These are phyloP conservation scores for Paracoccidioides brasiliensis DNA, from an alignment of 2,329 filamentous ascomycete genomes.

Conservation along the genomic window DNA sequence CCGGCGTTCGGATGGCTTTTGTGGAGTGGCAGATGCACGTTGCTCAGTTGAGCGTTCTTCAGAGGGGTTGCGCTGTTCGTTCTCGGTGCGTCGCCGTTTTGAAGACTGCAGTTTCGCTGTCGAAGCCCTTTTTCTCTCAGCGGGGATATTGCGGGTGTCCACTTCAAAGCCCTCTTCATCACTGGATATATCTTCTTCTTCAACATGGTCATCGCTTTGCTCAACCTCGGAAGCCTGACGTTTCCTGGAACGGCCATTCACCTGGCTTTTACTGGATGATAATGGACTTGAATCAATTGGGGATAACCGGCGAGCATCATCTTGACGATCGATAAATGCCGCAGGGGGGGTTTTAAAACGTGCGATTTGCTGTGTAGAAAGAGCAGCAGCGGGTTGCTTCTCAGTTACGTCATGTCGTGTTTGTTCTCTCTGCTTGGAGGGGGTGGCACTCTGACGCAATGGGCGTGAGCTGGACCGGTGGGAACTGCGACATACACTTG, in stretches of 20 bases:
- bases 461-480: not conserved
- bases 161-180: slow-evolving; percentile 23
- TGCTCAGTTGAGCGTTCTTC: no score
- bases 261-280: not conserved
- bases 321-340: slow-evolving; percentile 26
- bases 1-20: not conserved
- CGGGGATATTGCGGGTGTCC: slow-evolving; percentile 12
- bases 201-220: slow-evolving; percentile 8
- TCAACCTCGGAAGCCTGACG: slow-evolving; percentile 5
- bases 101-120: not conserved
- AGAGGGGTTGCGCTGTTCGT: not conserved
- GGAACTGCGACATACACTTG: not conserved
- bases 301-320: slow-evolving; percentile 21
- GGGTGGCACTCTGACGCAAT: not conserved
- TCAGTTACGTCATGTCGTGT: not conserved
- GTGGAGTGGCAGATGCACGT: not conserved
- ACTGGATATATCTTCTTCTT: not conserved
- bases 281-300: slow-evolving; percentile 16
- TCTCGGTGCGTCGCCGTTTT: not conserved
- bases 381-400: not conserved
- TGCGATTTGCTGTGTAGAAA: slow-evolving; percentile 4
- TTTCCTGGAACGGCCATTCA: slow-evolving; percentile 9
- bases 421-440: not conserved
- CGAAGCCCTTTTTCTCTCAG: not conserved
- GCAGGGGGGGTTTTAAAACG: slow-evolving; percentile 4